phyloP scores from a whole-genome alignment of 2,329 filamentous ascomycete genomes.

The Fusarium udum region DNA sequence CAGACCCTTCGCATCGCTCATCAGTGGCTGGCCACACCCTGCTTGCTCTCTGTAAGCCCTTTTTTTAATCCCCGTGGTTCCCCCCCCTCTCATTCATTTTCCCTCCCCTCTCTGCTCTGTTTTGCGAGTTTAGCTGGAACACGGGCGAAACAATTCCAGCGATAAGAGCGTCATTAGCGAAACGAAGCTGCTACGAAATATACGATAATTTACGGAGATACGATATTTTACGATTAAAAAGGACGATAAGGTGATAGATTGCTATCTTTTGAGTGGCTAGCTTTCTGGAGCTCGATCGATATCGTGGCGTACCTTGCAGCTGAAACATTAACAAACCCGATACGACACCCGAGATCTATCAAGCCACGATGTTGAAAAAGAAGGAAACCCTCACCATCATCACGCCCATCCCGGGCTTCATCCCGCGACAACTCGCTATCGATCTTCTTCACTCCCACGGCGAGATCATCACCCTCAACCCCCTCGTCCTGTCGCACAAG shows the following conservation, averaged over 20 bases:
- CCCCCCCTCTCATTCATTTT: slow-evolving; percentile 1
- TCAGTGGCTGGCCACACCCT: slow-evolving; percentile 13
- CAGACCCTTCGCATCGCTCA: not conserved
- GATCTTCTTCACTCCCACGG: slow-evolving; percentile 77
- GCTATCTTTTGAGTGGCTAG: not conserved
- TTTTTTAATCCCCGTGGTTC: slow-evolving; percentile 6
- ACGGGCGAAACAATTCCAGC: slow-evolving; percentile 5
- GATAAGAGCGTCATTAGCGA: not conserved
- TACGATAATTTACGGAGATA: not conserved
- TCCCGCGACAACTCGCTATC: slow-evolving; percentile 76
- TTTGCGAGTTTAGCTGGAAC: not conserved
- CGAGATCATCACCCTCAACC: slow-evolving; percentile 76
- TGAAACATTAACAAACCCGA: slow-evolving; percentile 27
- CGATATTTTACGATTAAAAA: slow-evolving; percentile 9
- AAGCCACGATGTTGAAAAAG: slow-evolving; percentile 63
- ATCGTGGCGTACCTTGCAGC: slow-evolving; percentile 18
- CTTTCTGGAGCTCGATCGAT: not conserved
- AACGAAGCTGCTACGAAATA: not conserved
- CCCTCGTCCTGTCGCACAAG: slow-evolving; percentile 71
- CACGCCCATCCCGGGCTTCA: slow-evolving; percentile 75
- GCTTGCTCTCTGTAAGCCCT: not conserved
- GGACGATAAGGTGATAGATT: not conserved
- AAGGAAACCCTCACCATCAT: slow-evolving; percentile 74
- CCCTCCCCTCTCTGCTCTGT: not conserved
- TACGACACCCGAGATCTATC: not conserved